These are phyloP conservation scores for Crithidia brevicula DNA, from an alignment of 208 protist species.

Conservation along the genomic window DNA sequence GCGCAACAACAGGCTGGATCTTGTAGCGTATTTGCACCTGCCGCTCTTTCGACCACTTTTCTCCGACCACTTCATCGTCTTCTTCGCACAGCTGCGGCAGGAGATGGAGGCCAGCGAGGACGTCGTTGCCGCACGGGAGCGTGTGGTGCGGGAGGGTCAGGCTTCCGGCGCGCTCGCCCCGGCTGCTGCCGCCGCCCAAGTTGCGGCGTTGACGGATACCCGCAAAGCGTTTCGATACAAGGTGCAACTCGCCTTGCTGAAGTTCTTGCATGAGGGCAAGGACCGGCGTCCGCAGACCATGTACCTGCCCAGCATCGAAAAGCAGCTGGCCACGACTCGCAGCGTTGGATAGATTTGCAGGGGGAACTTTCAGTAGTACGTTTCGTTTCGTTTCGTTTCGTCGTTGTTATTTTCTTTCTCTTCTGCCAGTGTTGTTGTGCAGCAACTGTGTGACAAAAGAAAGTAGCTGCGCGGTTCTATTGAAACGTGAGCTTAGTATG, in stretches of 20 bases:
- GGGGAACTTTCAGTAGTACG: too few relatives aligned
- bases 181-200: slow-evolving; percentile 38
- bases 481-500: too few relatives aligned
- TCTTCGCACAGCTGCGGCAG: slow-evolving; percentile 69
- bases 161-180: slow-evolving; percentile 26
- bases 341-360: slow-evolving; percentile 2
- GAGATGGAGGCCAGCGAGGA: slow-evolving; percentile 57
- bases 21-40: slow-evolving; percentile 77
- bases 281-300: slow-evolving; percentile 74
- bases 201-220: slow-evolving; percentile 49
- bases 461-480: too few relatives aligned
- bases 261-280: slow-evolving; percentile 87
- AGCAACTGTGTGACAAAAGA: too few relatives aligned
- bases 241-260: slow-evolving; percentile 82
- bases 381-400: slow-evolving; percentile 2
- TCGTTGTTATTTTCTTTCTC: neutral
- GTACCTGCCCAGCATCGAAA: slow-evolving; percentile 79
- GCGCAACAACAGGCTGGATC: slow-evolving; percentile 56
- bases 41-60: slow-evolving; percentile 77
- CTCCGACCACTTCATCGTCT: slow-evolving; percentile 68
- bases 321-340: slow-evolving; percentile 16
- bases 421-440: too few relatives aligned
- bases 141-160: slow-evolving; percentile 43
- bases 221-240: slow-evolving; percentile 53
- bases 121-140: slow-evolving; percentile 42